Conservation (phyloP, 768 basidiomycete genomes). For the Hygrophorus russula region DNA sequence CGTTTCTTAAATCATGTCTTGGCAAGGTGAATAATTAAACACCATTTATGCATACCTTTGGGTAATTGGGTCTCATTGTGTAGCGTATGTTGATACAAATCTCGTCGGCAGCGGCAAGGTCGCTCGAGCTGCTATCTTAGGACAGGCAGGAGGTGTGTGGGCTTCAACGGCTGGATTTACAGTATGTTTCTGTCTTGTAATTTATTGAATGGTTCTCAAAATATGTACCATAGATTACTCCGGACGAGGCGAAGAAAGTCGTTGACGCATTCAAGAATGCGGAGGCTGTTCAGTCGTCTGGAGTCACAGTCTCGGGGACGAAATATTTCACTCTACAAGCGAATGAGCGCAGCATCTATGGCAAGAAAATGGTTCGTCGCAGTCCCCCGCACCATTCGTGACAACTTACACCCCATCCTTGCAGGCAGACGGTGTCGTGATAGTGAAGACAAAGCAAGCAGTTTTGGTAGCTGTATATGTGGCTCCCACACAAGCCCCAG, state of each 20-base stretch:
- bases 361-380: constrained; percentile 65
- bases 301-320: constrained; percentile 50
- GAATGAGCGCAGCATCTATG: constrained; percentile 44
- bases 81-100: constrained; percentile 77
- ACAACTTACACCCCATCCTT: neutral
- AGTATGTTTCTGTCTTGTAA: constrained; percentile 25
- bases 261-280: constrained; percentile 33
- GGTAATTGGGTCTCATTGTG: constrained; percentile 1
- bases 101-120: constrained; percentile 68
- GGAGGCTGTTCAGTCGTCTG: constrained; percentile 31
- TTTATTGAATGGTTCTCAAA: no score
- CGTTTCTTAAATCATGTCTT: constrained; percentile 39
- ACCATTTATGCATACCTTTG: neutral
- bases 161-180: constrained; percentile 47
- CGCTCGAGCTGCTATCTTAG: constrained; percentile 67
- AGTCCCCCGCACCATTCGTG: neutral
- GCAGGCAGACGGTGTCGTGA: constrained; percentile 61
- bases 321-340: constrained; percentile 64
- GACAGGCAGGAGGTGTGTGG: constrained; percentile 70
- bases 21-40: constrained; percentile 40
- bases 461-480: constrained; percentile 71
- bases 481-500: constrained; percentile 51
- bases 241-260: constrained; percentile 55
- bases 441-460: constrained; percentile 81
- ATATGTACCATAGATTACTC: constrained; percentile 35